Conservation (phyloP, 2,329 filamentous ascomycete genomes). For the Microdochium nivale region DNA sequence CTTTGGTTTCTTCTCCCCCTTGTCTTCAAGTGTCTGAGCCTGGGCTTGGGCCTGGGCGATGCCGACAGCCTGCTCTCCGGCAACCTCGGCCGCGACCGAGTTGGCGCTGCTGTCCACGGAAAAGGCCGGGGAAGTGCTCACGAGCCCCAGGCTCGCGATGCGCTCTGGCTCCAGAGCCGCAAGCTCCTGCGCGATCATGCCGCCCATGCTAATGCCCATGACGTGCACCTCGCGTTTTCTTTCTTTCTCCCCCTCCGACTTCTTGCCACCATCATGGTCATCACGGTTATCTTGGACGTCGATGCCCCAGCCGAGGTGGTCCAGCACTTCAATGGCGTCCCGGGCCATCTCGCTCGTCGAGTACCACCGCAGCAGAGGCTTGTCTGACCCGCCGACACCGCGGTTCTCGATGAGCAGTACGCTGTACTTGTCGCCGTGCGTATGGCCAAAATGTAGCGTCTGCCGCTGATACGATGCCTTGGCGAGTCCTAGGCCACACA, state of each 20-base stretch:
- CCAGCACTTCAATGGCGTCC: constrained; percentile 60
- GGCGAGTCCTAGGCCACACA: constrained; percentile 70
- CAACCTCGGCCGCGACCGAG: constrained; percentile 49
- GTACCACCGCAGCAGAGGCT: constrained; percentile 63
- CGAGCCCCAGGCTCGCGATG: constrained; percentile 47
- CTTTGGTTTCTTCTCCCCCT: background rate
- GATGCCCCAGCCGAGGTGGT: constrained; percentile 24
- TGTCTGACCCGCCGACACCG: constrained; percentile 73
- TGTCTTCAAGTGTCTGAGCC: too few relatives aligned
- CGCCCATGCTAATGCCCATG: constrained; percentile 75
- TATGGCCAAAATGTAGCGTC: constrained; percentile 73
- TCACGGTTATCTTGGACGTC: constrained; percentile 16
- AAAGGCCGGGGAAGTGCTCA: constrained; percentile 32
- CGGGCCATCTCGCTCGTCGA: constrained; percentile 78
- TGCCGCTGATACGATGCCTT: constrained; percentile 73
- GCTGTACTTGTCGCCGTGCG: constrained; percentile 57
- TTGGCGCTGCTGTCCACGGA: constrained; percentile 34
- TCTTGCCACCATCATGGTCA: background rate
- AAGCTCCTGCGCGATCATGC: constrained; percentile 87
- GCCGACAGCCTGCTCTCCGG: constrained; percentile 54
- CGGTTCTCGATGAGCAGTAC: constrained; percentile 77
- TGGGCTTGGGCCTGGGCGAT: background rate
- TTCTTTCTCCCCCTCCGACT: background rate
- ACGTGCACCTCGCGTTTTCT: constrained; percentile 48
- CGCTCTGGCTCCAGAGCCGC: constrained; percentile 42